Percentiles rank a stretch among this genome's conserved stretches.
These are phyloP conservation scores for Aspergillus piperis DNA, from an alignment of 2,329 filamentous ascomycete genomes.

Conservation along the genomic window DNA sequence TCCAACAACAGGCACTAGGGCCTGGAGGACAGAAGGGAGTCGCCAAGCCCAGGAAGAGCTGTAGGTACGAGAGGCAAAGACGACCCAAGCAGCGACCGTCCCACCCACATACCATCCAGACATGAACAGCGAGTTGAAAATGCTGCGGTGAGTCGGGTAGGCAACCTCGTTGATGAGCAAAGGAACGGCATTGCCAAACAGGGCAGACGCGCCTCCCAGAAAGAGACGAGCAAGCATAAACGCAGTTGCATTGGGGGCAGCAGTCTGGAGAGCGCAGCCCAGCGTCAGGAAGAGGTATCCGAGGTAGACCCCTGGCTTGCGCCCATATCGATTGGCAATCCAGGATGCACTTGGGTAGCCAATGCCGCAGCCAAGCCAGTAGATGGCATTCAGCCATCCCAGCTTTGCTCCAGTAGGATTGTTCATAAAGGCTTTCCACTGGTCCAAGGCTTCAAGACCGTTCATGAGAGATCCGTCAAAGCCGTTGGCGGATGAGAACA, in stretches of 20 bases:
- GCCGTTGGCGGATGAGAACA: slow-evolving; percentile 16
- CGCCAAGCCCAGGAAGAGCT: slow-evolving; percentile 25
- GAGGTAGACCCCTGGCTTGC: slow-evolving; percentile 33
- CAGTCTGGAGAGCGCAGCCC: slow-evolving; percentile 32
- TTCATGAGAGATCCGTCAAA: slow-evolving; percentile 26
- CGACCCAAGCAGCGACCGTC: slow-evolving; percentile 30
- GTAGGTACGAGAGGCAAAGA: slow-evolving; percentile 26
- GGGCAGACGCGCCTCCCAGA: slow-evolving; percentile 38
- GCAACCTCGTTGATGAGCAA: slow-evolving; percentile 50
- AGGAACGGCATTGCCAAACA: slow-evolving; percentile 36
- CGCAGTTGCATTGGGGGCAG: slow-evolving; percentile 24
- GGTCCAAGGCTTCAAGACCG: slow-evolving; percentile 34
- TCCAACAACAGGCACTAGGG: slow-evolving; percentile 18
- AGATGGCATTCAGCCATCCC: slow-evolving; percentile 34
- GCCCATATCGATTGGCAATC: slow-evolving; percentile 39
- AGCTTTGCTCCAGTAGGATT: slow-evolving; percentile 30
- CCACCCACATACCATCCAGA: slow-evolving; percentile 37
- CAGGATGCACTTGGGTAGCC: slow-evolving; percentile 32
- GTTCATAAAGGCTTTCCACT: slow-evolving; percentile 36
- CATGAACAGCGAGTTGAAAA: slow-evolving; percentile 38
- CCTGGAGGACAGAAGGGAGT: slow-evolving; percentile 26
- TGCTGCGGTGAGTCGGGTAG: slow-evolving; percentile 43
- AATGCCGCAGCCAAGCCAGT: slow-evolving; percentile 32
- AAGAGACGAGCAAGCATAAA: slow-evolving; percentile 43
- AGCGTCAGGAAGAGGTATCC: slow-evolving; percentile 37